A percentile compares a stretch with the other conserved stretches of the same genome.
These are phyloP conservation scores for Craspedostauros australis DNA, from an alignment of 108 stramenopile species.

Conservation along the genomic window DNA sequence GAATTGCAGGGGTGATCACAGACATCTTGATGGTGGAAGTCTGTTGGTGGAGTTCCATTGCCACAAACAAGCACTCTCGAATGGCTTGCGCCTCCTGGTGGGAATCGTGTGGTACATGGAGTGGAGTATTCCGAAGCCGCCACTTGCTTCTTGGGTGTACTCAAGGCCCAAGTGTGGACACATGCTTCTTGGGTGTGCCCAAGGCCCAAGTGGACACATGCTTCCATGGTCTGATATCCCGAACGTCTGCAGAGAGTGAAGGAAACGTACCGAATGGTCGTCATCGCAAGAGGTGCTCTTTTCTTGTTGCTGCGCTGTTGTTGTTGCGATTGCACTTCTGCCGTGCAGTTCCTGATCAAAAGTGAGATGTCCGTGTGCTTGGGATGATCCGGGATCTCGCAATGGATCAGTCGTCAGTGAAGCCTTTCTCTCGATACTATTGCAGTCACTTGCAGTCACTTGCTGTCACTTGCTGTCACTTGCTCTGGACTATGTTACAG, in stretches of 20 bases:
- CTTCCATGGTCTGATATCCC: neutral
- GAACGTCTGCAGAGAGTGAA: neutral
- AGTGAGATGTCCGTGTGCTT: neutral
- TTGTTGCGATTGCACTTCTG: neutral
- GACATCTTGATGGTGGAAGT: too few relatives aligned
- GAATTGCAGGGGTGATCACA: too few relatives aligned
- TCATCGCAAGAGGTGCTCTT: neutral
- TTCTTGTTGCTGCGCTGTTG: neutral
- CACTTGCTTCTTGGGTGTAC: too few relatives aligned
- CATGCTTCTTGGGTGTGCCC: neutral
- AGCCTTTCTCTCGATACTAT: neutral
- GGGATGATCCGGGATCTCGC: neutral
- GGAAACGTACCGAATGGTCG: constrained; percentile 4
- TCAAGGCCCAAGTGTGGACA: neutral
- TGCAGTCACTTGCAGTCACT: neutral
- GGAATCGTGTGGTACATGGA: too few relatives aligned
- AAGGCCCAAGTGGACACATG: neutral
- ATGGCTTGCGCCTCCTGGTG: too few relatives aligned
- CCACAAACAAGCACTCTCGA: too few relatives aligned
- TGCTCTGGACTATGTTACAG: too few relatives aligned
- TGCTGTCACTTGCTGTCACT: too few relatives aligned
- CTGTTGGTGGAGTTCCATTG: too few relatives aligned
- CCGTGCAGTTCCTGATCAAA: neutral
- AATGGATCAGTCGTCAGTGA: neutral
- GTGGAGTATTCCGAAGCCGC: too few relatives aligned